Conservation (phyloP, 345 rosid genomes). For the Psidium friedrichsthalianum region DNA sequence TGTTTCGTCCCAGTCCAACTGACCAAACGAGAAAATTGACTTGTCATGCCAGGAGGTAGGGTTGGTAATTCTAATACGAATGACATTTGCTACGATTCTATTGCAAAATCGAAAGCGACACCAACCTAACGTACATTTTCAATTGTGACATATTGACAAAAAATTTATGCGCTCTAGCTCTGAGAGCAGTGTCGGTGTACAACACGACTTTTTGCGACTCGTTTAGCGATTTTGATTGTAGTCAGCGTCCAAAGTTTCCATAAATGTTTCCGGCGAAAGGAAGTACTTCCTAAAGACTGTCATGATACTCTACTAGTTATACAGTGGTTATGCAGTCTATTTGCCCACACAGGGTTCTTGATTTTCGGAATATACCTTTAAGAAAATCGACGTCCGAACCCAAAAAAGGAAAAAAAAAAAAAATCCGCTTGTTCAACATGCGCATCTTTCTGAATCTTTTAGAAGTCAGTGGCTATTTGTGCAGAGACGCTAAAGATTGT, state of each 20-base stretch:
- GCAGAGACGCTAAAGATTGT: too few relatives aligned
- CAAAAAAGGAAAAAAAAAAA: neutral
- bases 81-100: neutral
- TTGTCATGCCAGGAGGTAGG: too few relatives aligned
- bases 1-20: neutral
- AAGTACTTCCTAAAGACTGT: neutral
- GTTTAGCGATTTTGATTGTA: too few relatives aligned
- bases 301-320: neutral
- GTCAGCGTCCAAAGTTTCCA: neutral
- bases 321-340: neutral
- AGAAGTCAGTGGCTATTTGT: too few relatives aligned
- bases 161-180: neutral
- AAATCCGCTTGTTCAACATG: neutral
- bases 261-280: neutral
- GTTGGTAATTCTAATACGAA: too few relatives aligned
- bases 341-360: neutral
- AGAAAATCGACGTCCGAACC: neutral
- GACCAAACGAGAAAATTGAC: neutral
- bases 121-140: too few relatives aligned
- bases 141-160: too few relatives aligned
- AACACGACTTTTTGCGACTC: neutral
- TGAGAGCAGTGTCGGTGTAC: neutral
- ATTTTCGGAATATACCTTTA: neutral
- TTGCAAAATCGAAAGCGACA: neutral
- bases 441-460: neutral